Percentiles rank a stretch among this genome's conserved stretches.
Evolutionary conservation across 352 stramenopile species (phyloP).

Genomic region (Globisporangium sylvaticum): DNA sequence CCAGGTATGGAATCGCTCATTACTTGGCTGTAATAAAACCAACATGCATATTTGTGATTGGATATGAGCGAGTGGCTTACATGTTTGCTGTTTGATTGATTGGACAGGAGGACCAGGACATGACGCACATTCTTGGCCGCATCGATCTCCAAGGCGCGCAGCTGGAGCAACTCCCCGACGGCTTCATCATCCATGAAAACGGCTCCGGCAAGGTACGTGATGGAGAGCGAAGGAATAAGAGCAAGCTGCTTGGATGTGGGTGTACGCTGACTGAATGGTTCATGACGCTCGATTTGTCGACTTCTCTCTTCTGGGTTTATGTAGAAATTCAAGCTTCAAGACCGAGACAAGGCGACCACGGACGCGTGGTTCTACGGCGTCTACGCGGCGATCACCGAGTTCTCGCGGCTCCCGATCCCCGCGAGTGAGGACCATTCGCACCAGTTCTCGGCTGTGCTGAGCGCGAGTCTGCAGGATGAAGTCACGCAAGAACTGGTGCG

Average conservation of each 20-base stretch:
- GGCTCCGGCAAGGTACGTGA: constrained; percentile 35
- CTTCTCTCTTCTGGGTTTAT: not conserved
- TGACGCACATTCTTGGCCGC: constrained; percentile 54
- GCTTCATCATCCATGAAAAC: constrained; percentile 69
- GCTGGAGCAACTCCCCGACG: constrained; percentile 68
- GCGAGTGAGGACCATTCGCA: constrained; percentile 32
- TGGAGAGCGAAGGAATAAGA: not conserved
- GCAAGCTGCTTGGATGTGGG: not conserved
- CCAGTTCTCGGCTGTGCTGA: constrained; percentile 54
- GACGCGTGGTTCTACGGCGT: constrained; percentile 80
- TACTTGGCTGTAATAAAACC: not conserved
- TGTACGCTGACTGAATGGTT: not conserved
- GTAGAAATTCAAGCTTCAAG: constrained; percentile 71
- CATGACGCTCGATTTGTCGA: not conserved
- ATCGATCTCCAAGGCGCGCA: constrained; percentile 55
- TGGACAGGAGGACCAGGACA: constrained; percentile 62
- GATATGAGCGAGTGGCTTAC: not conserved
- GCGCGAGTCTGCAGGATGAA: constrained; percentile 51
- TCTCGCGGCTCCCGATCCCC: constrained; percentile 39
- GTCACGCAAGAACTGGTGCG: constrained; percentile 49
- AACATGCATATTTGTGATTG: not conserved
- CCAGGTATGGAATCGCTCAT: constrained; percentile 21
- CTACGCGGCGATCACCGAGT: constrained; percentile 72
- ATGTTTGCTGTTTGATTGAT: not conserved
- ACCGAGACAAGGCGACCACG: constrained; percentile 70